These are phyloP conservation scores for Trapa bicornis DNA, from an alignment of 345 rosid genomes.

Conservation along the genomic window DNA sequence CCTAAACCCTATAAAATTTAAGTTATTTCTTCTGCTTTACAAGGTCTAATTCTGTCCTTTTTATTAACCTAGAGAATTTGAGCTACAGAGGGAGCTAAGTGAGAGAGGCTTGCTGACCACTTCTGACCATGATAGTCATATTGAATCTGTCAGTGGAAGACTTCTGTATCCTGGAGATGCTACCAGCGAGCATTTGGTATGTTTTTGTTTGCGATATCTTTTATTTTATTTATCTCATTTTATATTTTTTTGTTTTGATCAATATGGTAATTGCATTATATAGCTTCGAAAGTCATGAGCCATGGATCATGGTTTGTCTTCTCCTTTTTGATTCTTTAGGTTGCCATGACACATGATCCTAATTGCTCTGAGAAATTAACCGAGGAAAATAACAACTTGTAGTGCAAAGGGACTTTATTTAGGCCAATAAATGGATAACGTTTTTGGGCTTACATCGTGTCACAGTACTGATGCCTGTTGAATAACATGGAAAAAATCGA, in stretches of 20 bases:
- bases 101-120: slow-evolving; percentile 63
- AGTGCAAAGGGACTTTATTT: neutral
- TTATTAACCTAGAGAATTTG: slow-evolving; percentile 62
- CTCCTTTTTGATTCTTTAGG: too few species aligned
- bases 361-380: neutral
- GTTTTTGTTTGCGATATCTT: neutral
- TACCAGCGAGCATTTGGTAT: slow-evolving; percentile 30
- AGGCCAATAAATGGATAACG: neutral
- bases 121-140: slow-evolving; percentile 45
- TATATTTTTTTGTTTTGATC: neutral
- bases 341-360: neutral
- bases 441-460: neutral
- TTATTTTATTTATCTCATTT: neutral
- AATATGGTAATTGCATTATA: neutral
- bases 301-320: neutral
- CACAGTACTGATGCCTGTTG: neutral
- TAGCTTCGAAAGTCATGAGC: neutral
- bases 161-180: slow-evolving; percentile 41
- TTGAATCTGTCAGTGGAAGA: slow-evolving; percentile 43
- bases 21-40: slow-evolving; percentile 10
- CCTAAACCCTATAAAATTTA: slow-evolving; percentile 6
- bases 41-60: slow-evolving; percentile 4
- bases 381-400: neutral
- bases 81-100: slow-evolving; percentile 87
- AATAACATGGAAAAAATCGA: neutral